A percentile compares a stretch with the other conserved stretches of the same genome.
phyloP scores from a whole-genome alignment of 2,329 filamentous ascomycete species.

The Talaromyces sp. region DNA sequence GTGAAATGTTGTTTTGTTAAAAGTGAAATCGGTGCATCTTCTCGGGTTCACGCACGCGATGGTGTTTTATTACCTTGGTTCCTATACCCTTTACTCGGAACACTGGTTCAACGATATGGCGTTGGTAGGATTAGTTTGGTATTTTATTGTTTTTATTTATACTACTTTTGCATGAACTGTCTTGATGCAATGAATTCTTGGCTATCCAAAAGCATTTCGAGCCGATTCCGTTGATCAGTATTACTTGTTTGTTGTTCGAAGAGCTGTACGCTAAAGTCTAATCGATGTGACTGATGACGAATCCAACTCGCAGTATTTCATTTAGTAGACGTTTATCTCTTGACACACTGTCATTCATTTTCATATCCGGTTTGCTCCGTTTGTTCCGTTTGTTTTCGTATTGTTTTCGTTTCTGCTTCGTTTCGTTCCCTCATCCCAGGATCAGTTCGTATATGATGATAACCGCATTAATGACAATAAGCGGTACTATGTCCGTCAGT shows the following conservation, averaged over 20 bases:
- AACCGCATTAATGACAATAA: slow-evolving; percentile 76
- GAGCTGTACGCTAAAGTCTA: neutral
- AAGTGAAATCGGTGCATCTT: slow-evolving; percentile 8
- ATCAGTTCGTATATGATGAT: slow-evolving; percentile 80
- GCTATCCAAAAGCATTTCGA: neutral
- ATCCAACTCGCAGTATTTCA: neutral
- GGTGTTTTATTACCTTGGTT: slow-evolving; percentile 2
- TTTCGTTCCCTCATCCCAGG: slow-evolving; percentile 51
- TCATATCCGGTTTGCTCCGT: neutral
- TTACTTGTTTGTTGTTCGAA: neutral
- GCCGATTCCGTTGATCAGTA: neutral
- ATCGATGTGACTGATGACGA: neutral
- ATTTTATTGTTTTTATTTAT: neutral
- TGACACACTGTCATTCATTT: neutral
- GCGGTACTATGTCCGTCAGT: slow-evolving; percentile 57
- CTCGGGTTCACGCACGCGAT: slow-evolving; percentile 1
- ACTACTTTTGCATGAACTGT: neutral
- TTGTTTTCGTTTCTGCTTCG: neutral
- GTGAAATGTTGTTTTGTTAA: slow-evolving; percentile 1
- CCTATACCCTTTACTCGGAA: slow-evolving; percentile 1
- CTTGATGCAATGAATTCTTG: neutral
- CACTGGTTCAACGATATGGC: slow-evolving; percentile 1
- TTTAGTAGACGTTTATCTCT: neutral
- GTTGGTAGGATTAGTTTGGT: neutral
- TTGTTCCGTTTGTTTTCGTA: neutral